Conservation (phyloP, 2,329 filamentous ascomycete genomes). For the Paecilomyces formosus region DNA sequence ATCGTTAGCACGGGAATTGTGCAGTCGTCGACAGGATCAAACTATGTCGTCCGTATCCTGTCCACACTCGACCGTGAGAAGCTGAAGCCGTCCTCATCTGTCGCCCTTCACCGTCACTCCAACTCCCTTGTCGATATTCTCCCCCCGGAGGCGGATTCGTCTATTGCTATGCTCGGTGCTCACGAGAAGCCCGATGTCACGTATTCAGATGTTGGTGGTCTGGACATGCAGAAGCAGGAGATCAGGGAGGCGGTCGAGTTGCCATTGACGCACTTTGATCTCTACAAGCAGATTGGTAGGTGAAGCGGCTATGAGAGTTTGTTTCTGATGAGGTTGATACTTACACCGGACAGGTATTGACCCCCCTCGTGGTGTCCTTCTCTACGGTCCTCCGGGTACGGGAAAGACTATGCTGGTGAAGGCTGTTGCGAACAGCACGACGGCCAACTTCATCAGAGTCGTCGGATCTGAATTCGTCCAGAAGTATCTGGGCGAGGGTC, state of each 20-base stretch:
- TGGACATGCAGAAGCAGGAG: slow-evolving; percentile 99
- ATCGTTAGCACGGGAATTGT: slow-evolving; percentile 81
- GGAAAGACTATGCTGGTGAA: slow-evolving; percentile 98
- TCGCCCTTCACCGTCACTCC: slow-evolving; percentile 94
- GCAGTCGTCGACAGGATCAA: slow-evolving; percentile 94
- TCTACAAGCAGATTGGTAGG: slow-evolving; percentile 93
- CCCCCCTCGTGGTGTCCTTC: slow-evolving; percentile 87
- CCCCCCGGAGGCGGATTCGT: slow-evolving; percentile 96
- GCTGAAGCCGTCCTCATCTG: slow-evolving; percentile 94
- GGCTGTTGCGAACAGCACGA: slow-evolving; percentile 96
- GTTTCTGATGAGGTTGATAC: not conserved
- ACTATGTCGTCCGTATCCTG: slow-evolving; percentile 97
- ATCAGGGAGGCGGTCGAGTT: slow-evolving; percentile 96
- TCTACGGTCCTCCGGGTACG: slow-evolving; percentile 92
- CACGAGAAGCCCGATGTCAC: slow-evolving; percentile 98
- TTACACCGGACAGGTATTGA: slow-evolving; percentile 58
- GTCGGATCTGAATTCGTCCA: slow-evolving; percentile 98
- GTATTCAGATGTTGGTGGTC: slow-evolving; percentile 92
- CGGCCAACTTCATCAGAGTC: slow-evolving; percentile 95
- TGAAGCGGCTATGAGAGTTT: not conserved
- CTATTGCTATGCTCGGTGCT: slow-evolving; percentile 93
- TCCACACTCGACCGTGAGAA: slow-evolving; percentile 97
- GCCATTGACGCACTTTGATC: slow-evolving; percentile 92
- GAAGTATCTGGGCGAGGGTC: slow-evolving; percentile 96
- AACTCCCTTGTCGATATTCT: slow-evolving; percentile 98